These are phyloP conservation scores for Candida arabinofermentans DNA, from an alignment of 805 yeast species.

Conservation along the genomic window DNA sequence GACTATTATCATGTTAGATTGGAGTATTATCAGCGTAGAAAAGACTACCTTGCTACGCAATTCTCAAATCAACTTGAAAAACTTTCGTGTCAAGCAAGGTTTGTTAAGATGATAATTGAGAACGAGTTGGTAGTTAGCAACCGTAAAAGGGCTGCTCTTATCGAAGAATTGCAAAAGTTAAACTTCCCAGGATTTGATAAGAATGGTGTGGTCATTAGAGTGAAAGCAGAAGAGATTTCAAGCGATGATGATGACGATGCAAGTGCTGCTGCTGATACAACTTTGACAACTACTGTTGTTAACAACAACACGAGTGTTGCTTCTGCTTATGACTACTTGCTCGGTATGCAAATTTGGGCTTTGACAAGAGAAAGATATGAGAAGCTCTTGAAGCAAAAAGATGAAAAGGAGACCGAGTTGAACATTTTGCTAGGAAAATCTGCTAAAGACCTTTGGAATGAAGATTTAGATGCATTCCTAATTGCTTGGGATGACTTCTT, in stretches of 20 bases:
- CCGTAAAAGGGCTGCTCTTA: slow-evolving; percentile 61
- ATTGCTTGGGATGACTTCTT: slow-evolving; percentile 65
- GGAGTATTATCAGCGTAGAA: slow-evolving; percentile 87
- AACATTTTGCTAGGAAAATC: slow-evolving; percentile 58
- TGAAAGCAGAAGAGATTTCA: slow-evolving; percentile 36
- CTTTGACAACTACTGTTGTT: slow-evolving; percentile 42
- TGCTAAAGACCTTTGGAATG: slow-evolving; percentile 86
- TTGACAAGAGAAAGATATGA: slow-evolving; percentile 88
- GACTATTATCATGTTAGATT: slow-evolving; percentile 86
- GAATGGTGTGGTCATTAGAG: slow-evolving; percentile 58
- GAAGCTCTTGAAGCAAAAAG: slow-evolving; percentile 67
- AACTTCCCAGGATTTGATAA: slow-evolving; percentile 78
- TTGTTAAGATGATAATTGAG: slow-evolving; percentile 86
- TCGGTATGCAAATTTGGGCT: slow-evolving; percentile 93
- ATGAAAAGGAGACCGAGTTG: slow-evolving; percentile 68
- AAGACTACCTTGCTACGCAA: slow-evolving; percentile 68
- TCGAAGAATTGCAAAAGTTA: slow-evolving; percentile 55
- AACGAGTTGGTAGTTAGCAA: slow-evolving; percentile 66
- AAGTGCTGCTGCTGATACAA: slow-evolving; percentile 32
- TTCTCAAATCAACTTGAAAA: slow-evolving; percentile 72
- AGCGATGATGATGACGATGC: slow-evolving; percentile 46
- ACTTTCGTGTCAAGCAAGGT: slow-evolving; percentile 80
- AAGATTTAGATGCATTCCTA: slow-evolving; percentile 73
- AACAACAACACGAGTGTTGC: slow-evolving; percentile 43
- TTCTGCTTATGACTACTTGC: slow-evolving; percentile 76